Evolutionary conservation across 768 basidiomycete species (phyloP).

Genomic region (Tephrocybe rancida): DNA sequence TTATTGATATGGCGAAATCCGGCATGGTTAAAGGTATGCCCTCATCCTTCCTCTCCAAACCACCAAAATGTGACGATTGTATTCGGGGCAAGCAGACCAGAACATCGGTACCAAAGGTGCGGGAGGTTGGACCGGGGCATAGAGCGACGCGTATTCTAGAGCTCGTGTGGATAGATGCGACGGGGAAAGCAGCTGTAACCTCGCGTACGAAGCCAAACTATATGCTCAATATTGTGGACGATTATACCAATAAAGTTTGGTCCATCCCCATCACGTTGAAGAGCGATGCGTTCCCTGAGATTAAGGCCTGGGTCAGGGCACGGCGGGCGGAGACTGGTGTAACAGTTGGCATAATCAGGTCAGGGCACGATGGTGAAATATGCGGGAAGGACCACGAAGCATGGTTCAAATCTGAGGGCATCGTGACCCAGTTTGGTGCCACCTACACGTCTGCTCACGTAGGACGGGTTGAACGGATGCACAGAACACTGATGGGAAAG

Average conservation of each 20-base stretch:
- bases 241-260: conserved; percentile 20
- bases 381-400: conserved; percentile 9
- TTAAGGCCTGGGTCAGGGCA: conserved; percentile 28
- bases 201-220: too few species aligned
- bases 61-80: too few species aligned
- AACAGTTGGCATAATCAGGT: conserved; percentile 13
- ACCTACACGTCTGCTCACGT: conserved; percentile 35
- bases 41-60: too few species aligned
- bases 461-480: conserved; percentile 32
- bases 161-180: too few species aligned
- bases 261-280: conserved; percentile 32
- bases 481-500: conserved; percentile 29
- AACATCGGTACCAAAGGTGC: too few species aligned
- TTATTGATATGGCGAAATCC: too few species aligned
- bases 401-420: conserved; percentile 18
- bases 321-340: conserved; percentile 21
- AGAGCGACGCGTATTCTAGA: too few species aligned
- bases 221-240: too few species aligned
- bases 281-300: conserved; percentile 17
- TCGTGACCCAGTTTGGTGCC: conserved; percentile 17
- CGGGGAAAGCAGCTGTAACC: too few species aligned
- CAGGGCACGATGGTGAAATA: conserved; percentile 27
- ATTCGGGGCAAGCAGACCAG: too few species aligned
- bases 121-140: too few species aligned
- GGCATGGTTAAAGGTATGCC: too few species aligned